Percentiles rank a stretch among this genome's conserved stretches.
Conservation (phyloP, 164 flowering plant genomes). For the Sedum album region DNA sequence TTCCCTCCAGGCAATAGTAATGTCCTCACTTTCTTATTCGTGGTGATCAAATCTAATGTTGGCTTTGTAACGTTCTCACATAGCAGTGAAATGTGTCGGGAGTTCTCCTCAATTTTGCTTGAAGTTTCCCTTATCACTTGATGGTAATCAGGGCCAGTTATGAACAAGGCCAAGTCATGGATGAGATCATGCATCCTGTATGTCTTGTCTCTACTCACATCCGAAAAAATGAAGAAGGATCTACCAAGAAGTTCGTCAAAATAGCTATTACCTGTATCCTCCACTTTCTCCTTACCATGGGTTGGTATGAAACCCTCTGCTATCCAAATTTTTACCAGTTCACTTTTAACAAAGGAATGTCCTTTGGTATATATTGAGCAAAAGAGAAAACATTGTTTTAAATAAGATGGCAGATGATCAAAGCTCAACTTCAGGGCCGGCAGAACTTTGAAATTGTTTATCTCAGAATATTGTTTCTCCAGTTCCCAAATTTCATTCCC, state of each 20-base stretch:
- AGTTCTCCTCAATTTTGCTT: neutral
- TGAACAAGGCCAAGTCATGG: conserved; percentile 22
- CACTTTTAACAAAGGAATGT: conserved; percentile 1
- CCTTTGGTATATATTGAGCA: conserved; percentile 20
- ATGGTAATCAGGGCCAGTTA: no score
- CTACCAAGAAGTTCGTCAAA: conserved; percentile 16
- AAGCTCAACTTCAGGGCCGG: conserved; percentile 17
- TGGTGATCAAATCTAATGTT: neutral
- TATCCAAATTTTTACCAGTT: conserved; percentile 17
- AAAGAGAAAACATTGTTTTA: conserved; percentile 22
- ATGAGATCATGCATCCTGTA: conserved; percentile 28
- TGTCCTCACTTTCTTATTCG: conserved; percentile 11
- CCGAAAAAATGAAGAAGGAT: conserved; percentile 19
- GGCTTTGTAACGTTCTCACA: conserved; percentile 9
- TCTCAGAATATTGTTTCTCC: neutral
- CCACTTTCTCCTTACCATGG: neutral
- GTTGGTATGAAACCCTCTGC: conserved; percentile 20
- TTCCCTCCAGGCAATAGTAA: conserved; percentile 3
- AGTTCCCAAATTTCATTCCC: neutral
- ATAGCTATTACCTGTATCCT: conserved; percentile 17
- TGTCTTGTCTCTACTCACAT: neutral
- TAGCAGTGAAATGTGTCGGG: conserved; percentile 19
- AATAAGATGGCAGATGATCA: conserved; percentile 13
- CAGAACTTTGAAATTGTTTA: conserved; percentile 7
- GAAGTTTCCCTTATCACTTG: no score